phyloP scores from a whole-genome alignment of 2,329 filamentous ascomycete genomes.

The Chaetothyriales sp. region DNA sequence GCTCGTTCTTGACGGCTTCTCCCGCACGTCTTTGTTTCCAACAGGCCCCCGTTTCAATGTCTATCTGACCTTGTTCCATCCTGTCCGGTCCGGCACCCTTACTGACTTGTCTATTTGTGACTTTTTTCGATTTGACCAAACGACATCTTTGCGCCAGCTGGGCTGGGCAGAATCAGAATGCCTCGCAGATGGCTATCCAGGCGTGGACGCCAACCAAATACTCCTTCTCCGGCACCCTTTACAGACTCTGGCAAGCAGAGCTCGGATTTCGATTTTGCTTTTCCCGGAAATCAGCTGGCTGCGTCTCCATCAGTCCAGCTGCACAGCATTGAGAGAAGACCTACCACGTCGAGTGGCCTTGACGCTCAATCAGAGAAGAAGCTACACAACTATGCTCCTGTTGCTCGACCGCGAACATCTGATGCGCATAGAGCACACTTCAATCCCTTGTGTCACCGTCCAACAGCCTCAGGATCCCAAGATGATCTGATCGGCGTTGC shows the following conservation, averaged over 20 bases:
- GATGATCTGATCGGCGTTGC: constrained; percentile 54
- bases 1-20: not conserved
- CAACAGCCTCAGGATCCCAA: constrained; percentile 11
- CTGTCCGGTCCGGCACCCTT: not conserved
- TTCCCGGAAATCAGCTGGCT: constrained; percentile 1
- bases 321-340: constrained; percentile 4
- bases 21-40: not conserved
- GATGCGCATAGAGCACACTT: constrained; percentile 6
- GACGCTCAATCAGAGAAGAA: constrained; percentile 5
- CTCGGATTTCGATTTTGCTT: constrained; percentile 14
- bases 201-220: not conserved
- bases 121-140: not conserved
- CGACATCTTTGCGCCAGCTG: not conserved
- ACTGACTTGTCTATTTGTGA: not conserved
- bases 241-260: not conserved
- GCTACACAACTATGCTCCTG: constrained; percentile 4
- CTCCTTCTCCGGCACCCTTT: not conserved
- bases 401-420: constrained; percentile 9
- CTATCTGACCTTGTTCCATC: not conserved
- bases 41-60: not conserved
- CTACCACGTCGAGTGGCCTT: constrained; percentile 7
- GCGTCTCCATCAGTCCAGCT: not conserved
- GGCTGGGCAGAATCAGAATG: constrained; percentile 1
- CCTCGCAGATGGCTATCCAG: not conserved
- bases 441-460: constrained; percentile 3